Percentiles rank a stretch among this genome's conserved stretches.
phyloP scores from a whole-genome alignment of 352 stramenopile species.

The Pythium sp. region DNA sequence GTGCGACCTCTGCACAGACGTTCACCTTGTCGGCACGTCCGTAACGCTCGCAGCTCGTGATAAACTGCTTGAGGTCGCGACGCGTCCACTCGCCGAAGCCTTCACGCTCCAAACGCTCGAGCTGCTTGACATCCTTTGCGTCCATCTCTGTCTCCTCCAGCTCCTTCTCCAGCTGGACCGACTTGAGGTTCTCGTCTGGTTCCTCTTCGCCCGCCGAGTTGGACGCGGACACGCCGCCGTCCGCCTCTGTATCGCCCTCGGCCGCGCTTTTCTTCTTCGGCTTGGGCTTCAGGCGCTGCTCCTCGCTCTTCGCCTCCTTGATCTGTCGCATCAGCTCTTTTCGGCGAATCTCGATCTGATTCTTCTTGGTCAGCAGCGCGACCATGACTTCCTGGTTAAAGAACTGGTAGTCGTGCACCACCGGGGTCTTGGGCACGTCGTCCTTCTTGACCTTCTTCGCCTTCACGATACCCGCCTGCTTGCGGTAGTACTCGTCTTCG shows the following conservation, averaged over 20 bases:
- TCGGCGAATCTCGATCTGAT: constrained; percentile 86
- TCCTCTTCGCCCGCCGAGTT: constrained; percentile 65
- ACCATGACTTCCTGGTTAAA: constrained; percentile 91
- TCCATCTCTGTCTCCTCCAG: constrained; percentile 77
- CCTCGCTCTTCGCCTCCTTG: constrained; percentile 81
- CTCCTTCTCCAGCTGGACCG: constrained; percentile 73
- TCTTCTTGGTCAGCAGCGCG: constrained; percentile 82
- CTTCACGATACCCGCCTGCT: constrained; percentile 79
- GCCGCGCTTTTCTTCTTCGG: constrained; percentile 49
- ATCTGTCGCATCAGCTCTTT: constrained; percentile 82
- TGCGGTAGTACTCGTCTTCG: constrained; percentile 96
- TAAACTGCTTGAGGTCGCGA: constrained; percentile 87
- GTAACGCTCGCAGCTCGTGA: constrained; percentile 92
- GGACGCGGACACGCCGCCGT: constrained; percentile 34
- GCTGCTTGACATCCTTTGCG: constrained; percentile 53
- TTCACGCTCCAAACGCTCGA: constrained; percentile 78
- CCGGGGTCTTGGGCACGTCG: constrained; percentile 85
- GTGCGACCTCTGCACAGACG: constrained; percentile 90
- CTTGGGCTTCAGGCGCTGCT: constrained; percentile 76
- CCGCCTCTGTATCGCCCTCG: constrained; percentile 45
- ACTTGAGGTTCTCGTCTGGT: constrained; percentile 49
- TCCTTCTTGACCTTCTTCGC: constrained; percentile 87
- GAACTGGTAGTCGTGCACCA: constrained; percentile 95
- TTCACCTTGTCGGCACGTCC: constrained; percentile 89
- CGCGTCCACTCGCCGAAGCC: constrained; percentile 96